phyloP scores from a whole-genome alignment of 495 filamentous ascomycete species.

The Talaromyces trachyspermus region DNA sequence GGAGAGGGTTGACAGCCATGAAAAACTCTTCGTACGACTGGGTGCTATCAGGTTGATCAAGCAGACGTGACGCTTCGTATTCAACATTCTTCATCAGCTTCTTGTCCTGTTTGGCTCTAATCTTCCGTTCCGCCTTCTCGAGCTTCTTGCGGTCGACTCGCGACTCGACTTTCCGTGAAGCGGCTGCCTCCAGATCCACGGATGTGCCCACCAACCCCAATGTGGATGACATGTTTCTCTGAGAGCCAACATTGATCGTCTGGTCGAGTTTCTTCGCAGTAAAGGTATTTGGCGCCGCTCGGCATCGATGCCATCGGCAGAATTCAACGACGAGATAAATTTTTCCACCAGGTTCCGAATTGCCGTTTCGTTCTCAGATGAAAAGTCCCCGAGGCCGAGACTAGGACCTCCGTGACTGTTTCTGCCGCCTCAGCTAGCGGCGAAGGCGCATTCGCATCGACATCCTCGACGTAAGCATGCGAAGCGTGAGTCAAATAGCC shows the following conservation, averaged over 20 bases:
- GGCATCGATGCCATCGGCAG: constrained; percentile 61
- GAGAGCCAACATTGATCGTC: constrained; percentile 88
- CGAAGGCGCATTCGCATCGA: constrained; percentile 57
- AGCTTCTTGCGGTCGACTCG: constrained; percentile 98
- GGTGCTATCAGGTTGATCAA: constrained; percentile 74
- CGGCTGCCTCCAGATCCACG: constrained; percentile 91
- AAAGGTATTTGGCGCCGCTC: constrained; percentile 60
- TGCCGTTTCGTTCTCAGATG: constrained; percentile 60
- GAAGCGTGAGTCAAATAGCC: constrained; percentile 93
- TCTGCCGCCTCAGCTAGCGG: constrained; percentile 79
- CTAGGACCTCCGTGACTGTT: constrained; percentile 73
- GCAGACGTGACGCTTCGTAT: constrained; percentile 88
- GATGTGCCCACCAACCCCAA: constrained; percentile 74
- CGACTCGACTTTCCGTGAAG: constrained; percentile 87
- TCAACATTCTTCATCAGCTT: constrained; percentile 97
- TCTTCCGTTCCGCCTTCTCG: constrained; percentile 97
- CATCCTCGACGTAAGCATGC: constrained; percentile 69
- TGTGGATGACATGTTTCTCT: constrained; percentile 92
- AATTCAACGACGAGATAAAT: constrained; percentile 75
- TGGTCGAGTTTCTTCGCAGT: constrained; percentile 84
- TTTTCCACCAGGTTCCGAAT: constrained; percentile 83
- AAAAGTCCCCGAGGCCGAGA: constrained; percentile 85
- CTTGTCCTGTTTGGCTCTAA: constrained; percentile 96
- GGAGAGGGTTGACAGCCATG: constrained; percentile 97
- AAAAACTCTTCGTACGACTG: constrained; percentile 99